These are phyloP conservation scores for Syzygium aromaticum DNA, from an alignment of 345 rosid genomes.

Conservation along the genomic window DNA sequence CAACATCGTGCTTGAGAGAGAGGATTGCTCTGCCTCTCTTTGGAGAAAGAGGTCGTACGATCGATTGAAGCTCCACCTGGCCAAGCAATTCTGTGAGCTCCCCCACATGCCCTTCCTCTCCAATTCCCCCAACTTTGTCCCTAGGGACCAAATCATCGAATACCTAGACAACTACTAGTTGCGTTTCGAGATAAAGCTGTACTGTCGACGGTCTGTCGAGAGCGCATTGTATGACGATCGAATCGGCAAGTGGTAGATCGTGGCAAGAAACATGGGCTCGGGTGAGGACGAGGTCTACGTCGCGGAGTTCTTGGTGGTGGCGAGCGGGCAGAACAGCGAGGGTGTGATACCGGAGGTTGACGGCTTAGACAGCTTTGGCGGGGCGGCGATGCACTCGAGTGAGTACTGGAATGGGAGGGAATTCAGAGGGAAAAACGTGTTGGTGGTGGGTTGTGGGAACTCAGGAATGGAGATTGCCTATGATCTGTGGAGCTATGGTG, in stretches of 20 bases:
- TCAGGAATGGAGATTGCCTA: constrained; percentile 65
- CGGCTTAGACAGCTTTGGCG: constrained; percentile 29
- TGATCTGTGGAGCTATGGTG: constrained; percentile 28
- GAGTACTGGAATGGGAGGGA: constrained; percentile 19
- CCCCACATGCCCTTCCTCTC: constrained; percentile 37
- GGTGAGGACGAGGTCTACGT: constrained; percentile 11
- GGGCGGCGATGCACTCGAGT: constrained; percentile 36
- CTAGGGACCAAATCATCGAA: constrained; percentile 19
- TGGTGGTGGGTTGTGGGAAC: constrained; percentile 62
- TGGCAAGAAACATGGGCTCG: constrained; percentile 1
- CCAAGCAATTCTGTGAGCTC: constrained; percentile 42
- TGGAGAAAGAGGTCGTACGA: constrained; percentile 49
- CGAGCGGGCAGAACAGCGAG: constrained; percentile 40
- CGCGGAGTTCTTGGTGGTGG: constrained; percentile 35
- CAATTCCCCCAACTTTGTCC: constrained; percentile 25
- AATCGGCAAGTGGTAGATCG: constrained; percentile 18
- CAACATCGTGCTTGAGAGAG: constrained; percentile 38
- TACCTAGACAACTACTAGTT: constrained; percentile 44
- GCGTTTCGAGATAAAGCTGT: constrained; percentile 16
- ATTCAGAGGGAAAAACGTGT: constrained; percentile 22
- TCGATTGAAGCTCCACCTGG: constrained; percentile 37
- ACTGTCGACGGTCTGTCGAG: constrained; percentile 16
- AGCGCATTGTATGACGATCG: constrained; percentile 9
- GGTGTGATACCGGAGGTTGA: constrained; percentile 24
- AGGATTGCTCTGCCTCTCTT: constrained; percentile 39